These are phyloP conservation scores for Termitomyces sp. DNA, from an alignment of 768 basidiomycete genomes.

Conservation along the genomic window DNA sequence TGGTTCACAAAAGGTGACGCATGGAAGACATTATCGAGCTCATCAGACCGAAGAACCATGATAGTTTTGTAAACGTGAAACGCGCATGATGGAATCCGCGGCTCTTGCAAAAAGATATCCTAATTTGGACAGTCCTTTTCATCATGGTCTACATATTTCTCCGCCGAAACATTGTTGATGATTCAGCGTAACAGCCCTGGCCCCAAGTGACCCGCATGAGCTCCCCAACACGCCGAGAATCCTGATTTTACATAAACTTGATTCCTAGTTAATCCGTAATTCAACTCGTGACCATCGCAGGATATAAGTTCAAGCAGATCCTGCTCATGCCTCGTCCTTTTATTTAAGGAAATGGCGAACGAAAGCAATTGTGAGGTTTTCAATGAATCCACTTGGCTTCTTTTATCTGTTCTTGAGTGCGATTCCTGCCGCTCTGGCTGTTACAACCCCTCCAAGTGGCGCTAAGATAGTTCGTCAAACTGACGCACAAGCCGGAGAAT, in stretches of 20 bases:
- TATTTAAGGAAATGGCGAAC: background rate
- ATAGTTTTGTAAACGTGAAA: background rate
- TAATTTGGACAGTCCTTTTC: no score
- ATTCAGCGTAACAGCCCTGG: background rate
- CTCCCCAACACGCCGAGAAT: background rate
- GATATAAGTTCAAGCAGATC: background rate
- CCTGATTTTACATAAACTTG: background rate
- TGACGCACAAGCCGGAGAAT: slow-evolving; percentile 23
- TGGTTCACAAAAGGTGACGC: background rate
- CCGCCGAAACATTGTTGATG: background rate
- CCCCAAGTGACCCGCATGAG: background rate
- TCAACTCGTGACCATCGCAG: slow-evolving; percentile 9
- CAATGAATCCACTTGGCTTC: slow-evolving; percentile 9
- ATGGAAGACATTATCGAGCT: background rate
- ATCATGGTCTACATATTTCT: background rate
- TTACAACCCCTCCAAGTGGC: slow-evolving; percentile 22
- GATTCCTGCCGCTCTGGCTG: slow-evolving; percentile 11
- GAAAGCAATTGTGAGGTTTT: no score
- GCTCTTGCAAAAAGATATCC: no score
- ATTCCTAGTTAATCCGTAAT: slow-evolving; percentile 1
- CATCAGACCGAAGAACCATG: background rate
- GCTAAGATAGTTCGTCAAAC: slow-evolving; percentile 25
- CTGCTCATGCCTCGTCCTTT: background rate
- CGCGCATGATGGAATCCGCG: no score
- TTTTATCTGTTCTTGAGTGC: slow-evolving; percentile 15